These are phyloP conservation scores for Farysia itapuensis DNA, from an alignment of 1,284 basidiomycete species.

Conservation along the genomic window DNA sequence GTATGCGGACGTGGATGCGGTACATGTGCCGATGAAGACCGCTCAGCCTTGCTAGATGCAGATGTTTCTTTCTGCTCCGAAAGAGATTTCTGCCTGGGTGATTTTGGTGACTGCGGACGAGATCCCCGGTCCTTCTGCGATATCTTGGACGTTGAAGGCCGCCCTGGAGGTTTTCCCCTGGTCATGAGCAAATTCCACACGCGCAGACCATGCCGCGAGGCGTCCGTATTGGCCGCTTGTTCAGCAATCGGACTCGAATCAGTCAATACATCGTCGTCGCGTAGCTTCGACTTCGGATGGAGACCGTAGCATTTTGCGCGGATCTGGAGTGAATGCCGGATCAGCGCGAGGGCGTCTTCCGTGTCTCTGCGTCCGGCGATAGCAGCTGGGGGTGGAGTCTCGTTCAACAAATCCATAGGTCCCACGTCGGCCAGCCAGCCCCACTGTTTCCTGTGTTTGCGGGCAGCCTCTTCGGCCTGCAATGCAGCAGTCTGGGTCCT, in stretches of 20 bases:
- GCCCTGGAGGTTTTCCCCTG: background rate
- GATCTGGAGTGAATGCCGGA: slow-evolving; percentile 20
- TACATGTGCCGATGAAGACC: no score
- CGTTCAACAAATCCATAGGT: slow-evolving; percentile 31
- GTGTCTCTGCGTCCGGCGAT: slow-evolving; percentile 49
- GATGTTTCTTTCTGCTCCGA: no score
- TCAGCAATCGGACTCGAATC: background rate
- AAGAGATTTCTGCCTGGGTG: no score
- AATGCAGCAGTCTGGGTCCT: no score
- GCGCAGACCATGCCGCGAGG: background rate
- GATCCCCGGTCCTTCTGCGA: no score
- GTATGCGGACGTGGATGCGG: no score
- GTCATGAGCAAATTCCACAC: slow-evolving; percentile 1
- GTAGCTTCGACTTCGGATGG: slow-evolving; percentile 3
- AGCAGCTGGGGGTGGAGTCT: slow-evolving; percentile 47
- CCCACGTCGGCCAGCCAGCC: slow-evolving; percentile 25
- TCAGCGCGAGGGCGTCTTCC: slow-evolving; percentile 13
- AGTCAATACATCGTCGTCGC: background rate
- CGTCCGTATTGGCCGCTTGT: background rate
- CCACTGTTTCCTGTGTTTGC: slow-evolving; percentile 21
- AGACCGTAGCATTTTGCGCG: slow-evolving; percentile 21
- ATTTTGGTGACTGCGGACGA: no score
- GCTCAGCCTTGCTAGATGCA: no score
- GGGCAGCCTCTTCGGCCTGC: slow-evolving; percentile 11
- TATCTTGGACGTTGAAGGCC: no score